These are phyloP conservation scores for Loxodes magnus DNA, from an alignment of 73 alveolate genomes.

Conservation along the genomic window DNA sequence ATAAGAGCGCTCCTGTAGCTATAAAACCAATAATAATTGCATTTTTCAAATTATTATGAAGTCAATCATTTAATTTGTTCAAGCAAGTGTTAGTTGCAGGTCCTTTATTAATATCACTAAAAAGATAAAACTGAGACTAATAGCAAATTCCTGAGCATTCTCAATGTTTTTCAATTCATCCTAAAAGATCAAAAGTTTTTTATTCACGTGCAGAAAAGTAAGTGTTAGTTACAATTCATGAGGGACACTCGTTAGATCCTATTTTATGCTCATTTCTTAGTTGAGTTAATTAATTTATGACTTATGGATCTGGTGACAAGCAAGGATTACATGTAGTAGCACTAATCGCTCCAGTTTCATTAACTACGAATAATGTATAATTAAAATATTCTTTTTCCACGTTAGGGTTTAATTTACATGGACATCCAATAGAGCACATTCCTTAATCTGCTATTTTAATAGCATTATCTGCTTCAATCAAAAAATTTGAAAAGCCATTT, in stretches of 20 bases:
- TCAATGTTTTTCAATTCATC: background rate
- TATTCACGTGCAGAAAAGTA: background rate
- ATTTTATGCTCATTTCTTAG: background rate
- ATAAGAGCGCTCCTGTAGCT: too few relatives aligned
- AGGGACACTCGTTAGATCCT: background rate
- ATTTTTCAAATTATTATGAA: too few relatives aligned
- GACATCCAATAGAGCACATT: too few relatives aligned
- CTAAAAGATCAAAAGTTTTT: background rate
- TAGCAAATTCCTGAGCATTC: constrained; percentile 8
- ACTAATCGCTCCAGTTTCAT: background rate
- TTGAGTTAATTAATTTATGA: too few relatives aligned
- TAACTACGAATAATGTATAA: background rate
- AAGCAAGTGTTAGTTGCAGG: background rate
- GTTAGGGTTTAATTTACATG: too few relatives aligned
- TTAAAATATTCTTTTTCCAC: too few relatives aligned
- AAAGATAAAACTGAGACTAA: background rate
- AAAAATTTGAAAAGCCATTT: too few relatives aligned
- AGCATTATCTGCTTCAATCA: too few relatives aligned
- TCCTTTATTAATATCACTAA: constrained; percentile 1
- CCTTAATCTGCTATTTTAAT: too few relatives aligned
- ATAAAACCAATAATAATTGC: too few relatives aligned
- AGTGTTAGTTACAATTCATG: background rate
- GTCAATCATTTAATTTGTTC: background rate
- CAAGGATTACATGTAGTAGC: constrained; percentile 4
- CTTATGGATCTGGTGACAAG: background rate